A percentile compares a stretch with the other conserved stretches of the same genome.
phyloP scores from a whole-genome alignment of 306 rosid genomes.

The Prunus kanzakura region DNA sequence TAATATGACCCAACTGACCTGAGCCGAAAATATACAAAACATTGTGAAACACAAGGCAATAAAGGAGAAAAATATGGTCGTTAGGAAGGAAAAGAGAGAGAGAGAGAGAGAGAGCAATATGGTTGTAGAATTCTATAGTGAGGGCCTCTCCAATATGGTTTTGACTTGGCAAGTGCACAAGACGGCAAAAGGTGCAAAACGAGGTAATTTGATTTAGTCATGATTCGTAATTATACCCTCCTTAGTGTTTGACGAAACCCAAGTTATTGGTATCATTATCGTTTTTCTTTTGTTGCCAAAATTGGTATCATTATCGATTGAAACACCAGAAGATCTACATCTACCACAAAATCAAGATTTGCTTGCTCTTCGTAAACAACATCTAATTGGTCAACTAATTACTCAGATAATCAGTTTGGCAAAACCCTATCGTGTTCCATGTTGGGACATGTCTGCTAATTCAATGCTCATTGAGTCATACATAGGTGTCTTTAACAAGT shows the following conservation, averaged over 20 bases:
- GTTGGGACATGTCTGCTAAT: constrained; percentile 36
- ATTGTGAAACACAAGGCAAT: constrained; percentile 23
- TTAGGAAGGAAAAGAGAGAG: not conserved
- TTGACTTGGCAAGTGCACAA: not conserved
- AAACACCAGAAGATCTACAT: not conserved
- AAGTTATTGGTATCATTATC: not conserved
- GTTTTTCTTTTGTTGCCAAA: too few species aligned
- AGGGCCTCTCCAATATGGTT: not conserved
- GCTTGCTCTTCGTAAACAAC: not conserved
- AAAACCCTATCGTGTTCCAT: constrained; percentile 1
- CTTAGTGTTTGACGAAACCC: not conserved
- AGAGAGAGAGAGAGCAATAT: too few species aligned
- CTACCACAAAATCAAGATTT: not conserved
- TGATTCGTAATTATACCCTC: not conserved
- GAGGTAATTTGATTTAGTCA: not conserved
- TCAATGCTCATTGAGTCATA: not conserved
- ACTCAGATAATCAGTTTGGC: not conserved
- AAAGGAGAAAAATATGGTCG: not conserved
- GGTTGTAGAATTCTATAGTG: too few species aligned
- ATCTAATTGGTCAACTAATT: not conserved
- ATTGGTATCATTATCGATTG: not conserved
- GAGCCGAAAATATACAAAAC: not conserved
- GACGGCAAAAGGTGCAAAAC: not conserved
- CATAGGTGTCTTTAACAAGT: not conserved
- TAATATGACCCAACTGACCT: not conserved